phyloP scores from a whole-genome alignment of 805 yeast species.

The Brettanomyces nanus region DNA sequence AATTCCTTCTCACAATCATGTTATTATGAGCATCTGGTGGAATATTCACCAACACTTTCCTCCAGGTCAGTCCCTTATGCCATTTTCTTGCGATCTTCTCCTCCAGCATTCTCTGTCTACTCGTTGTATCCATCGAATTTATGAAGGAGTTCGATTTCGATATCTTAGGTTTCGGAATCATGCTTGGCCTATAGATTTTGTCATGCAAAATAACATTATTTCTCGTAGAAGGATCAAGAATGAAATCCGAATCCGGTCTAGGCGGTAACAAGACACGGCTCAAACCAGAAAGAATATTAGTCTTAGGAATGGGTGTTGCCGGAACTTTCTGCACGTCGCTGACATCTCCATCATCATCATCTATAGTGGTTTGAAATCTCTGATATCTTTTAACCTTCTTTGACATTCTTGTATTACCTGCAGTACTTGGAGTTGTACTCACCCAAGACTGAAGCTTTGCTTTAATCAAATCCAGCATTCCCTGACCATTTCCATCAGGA shows the following conservation, averaged over 20 bases:
- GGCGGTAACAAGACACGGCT: constrained; percentile 74
- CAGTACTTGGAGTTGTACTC: neutral
- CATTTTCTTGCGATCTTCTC: constrained; percentile 85
- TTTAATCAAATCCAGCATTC: neutral
- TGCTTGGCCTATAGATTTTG: constrained; percentile 62
- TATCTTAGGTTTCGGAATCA: constrained; percentile 22
- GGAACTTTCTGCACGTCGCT: constrained; percentile 9
- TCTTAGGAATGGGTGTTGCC: constrained; percentile 48
- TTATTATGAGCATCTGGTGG: constrained; percentile 95
- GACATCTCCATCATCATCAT: constrained; percentile 6
- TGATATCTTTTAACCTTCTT: constrained; percentile 16
- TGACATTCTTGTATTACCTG: neutral
- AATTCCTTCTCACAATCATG: constrained; percentile 78
- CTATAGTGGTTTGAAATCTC: constrained; percentile 23
- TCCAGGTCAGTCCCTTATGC: constrained; percentile 80
- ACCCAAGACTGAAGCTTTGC: neutral
- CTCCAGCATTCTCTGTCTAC: constrained; percentile 42
- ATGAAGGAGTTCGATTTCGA: constrained; percentile 22
- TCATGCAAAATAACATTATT: constrained; percentile 70
- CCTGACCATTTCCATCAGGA: neutral
- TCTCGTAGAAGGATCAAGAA: constrained; percentile 59
- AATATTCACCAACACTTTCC: constrained; percentile 79
- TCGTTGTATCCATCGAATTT: constrained; percentile 15
- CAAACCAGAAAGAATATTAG: constrained; percentile 75
- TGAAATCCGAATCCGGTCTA: constrained; percentile 57